Evolutionary conservation across 176 grass and related monocot species (phyloP), one percentile per base, ranked within the genome.

Genomic region (Phyllostachys edulis): DNA sequence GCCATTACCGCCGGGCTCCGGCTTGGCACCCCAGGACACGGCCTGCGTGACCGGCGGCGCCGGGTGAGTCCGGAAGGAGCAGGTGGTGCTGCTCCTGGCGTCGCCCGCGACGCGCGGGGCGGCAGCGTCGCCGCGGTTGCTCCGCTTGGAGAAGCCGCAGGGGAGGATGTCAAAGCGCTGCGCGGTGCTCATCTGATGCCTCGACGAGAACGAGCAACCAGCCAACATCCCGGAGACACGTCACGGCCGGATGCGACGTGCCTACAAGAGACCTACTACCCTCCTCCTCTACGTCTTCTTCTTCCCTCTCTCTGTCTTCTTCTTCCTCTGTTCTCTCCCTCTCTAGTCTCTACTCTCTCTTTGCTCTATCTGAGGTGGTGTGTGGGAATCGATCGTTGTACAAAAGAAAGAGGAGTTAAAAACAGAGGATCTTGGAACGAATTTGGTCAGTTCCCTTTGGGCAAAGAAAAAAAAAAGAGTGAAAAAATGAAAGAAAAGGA

Each of bases 121-220:
- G 69, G 76, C 81, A 69, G 40, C 78, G 51, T 87, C 69, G 1
- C 83, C 37, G 21, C 82, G 77, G 85, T 61, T 73, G 37, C 37
- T 51, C 14, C 91, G 78, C 80, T 90, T 93, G 66, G 96, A 90
- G 89, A 98, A 98, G 78, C 91, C 89, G 74, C 89, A 93, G 29
- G 89, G 93, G 69, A 94, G 91, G 71, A 87, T 39, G 80, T 97
- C 89, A 49, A 97, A 87, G 44, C 93, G 89, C 74, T 94, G 93
- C 18, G 90, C 69, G 46, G 88, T 99, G 85, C 96, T 89, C 93
- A 99, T 99, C 87, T 90, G 91, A 90, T 96, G 91, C 85, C 90
- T 91, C 73, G 92, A 89, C 81, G 89, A 94, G 51, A 91, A 86
- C 63, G 92, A 87, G 92, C 90, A 99, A 81, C 93, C 96, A 79